Evolutionary conservation across 139 green algal species (phyloP), one percentile per base, ranked within the genome.

Genomic region (Closterium sp.): DNA sequence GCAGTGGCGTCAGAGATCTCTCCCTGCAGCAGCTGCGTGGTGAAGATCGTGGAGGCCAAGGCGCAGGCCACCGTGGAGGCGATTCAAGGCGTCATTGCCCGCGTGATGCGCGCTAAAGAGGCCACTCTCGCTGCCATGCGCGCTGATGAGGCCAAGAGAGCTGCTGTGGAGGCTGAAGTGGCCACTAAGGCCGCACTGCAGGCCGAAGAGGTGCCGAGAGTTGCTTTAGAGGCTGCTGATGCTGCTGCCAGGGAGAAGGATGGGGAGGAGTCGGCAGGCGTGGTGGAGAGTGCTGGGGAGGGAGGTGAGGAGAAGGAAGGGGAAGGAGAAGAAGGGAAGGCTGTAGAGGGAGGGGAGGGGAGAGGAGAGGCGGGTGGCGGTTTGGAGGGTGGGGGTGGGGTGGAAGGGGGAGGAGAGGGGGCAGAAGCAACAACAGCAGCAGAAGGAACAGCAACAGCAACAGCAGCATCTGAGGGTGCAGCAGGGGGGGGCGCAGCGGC

Each of bases 31-130:
- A 96, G 90, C 31, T 97, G 96, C 88, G 94, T 97, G 22, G 92
- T 98, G 88, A 95, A 94, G 38, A 88, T 45, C 30, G 91, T 95
- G 62, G 91, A 93, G 70, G 94, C 96, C 86, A 88, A 88, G 19
- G 92, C 87, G 5, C 87, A 50, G 38, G 31, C 70, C 70, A 95
- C 88, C 5, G 94, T 95, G 89, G 95, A 88, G 30, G 85, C 93
- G 31, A 85, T 96, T 29, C 27, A 30, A 34, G 88, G 17, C 24
- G 96, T 97, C 38, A 86, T 98, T 73, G 86, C 93, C 45, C 79
- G 90, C 0, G 97, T 98, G 21, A 70, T 70, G 45, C 45, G 11
- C 9, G 45, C 45, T 4, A 70, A 70, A 4, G 45, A 70, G 11
- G 45, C 45, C 45, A 70, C 45, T 22, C 4, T 70, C 3, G 32